Evolutionary conservation across 306 rosid species (phyloP).

Genomic region (Acmispon strigosus): DNA sequence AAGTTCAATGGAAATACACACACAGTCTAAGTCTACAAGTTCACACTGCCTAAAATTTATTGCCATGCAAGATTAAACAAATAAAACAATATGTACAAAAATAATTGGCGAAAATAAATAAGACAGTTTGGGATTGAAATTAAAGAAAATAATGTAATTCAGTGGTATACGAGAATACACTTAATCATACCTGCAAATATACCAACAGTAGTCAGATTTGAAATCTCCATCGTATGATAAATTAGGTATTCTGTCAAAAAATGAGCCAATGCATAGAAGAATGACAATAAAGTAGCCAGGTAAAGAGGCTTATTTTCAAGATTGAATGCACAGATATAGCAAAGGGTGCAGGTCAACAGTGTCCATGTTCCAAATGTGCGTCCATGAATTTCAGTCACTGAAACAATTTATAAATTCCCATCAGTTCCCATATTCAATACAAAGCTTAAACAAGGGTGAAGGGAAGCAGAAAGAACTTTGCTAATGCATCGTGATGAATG

Average conservation of each 20-base stretch:
- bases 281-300: constrained; percentile 72
- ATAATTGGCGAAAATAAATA: not conserved
- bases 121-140: not conserved
- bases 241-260: constrained; percentile 72
- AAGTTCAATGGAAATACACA: too few species aligned
- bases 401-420: not conserved
- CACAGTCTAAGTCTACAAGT: not conserved
- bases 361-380: constrained; percentile 96
- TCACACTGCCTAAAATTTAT: not conserved
- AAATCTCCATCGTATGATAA: constrained; percentile 71
- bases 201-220: constrained; percentile 68
- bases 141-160: constrained; percentile 5
- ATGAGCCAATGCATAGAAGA: constrained; percentile 88
- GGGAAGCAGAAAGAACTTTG: constrained; percentile 13
- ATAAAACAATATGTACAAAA: not conserved
- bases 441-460: constrained; percentile 3
- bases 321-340: constrained; percentile 86
- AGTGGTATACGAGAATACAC: not conserved
- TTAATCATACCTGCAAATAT: constrained; percentile 75
- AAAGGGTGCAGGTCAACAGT: constrained; percentile 87
- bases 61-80: not conserved
- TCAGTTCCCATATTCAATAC: constrained; percentile 7
- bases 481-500: not conserved
- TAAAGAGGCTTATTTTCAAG: constrained; percentile 88
- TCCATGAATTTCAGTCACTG: constrained; percentile 97